phyloP scores from a whole-genome alignment of 257 asterid genomes.

The Solanum megistacrolobum region DNA sequence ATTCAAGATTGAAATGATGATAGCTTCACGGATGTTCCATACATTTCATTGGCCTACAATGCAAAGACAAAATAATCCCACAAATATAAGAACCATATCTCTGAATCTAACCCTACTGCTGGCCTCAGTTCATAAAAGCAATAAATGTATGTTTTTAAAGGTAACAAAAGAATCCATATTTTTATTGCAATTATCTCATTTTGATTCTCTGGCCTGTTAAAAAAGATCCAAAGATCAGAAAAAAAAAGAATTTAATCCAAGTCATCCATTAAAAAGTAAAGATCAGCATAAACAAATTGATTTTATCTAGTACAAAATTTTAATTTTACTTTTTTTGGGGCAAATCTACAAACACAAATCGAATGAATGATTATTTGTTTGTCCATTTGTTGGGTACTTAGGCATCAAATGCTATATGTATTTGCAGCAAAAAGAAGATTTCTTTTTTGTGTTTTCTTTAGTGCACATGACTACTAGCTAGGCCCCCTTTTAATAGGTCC shows the following conservation, averaged over 20 bases:
- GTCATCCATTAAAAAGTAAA: neutral
- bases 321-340: neutral
- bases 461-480: neutral
- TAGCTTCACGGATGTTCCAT: slow-evolving; percentile 1
- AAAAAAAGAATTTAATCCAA: neutral
- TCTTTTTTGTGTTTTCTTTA: neutral
- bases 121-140: slow-evolving; percentile 22
- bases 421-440: neutral
- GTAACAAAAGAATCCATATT: slow-evolving; percentile 3
- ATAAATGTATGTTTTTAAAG: neutral
- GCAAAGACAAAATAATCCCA: slow-evolving; percentile 34
- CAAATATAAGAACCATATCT: slow-evolving; percentile 16
- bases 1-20: slow-evolving; percentile 15
- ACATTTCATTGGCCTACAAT: slow-evolving; percentile 9
- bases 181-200: neutral
- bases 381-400: slow-evolving; percentile 4
- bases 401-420: neutral
- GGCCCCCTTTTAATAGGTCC: slow-evolving; percentile 31
- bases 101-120: slow-evolving; percentile 32
- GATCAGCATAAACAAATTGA: neutral
- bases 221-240: neutral
- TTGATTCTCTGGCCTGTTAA: neutral
- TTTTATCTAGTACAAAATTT: neutral
- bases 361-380: slow-evolving; percentile 1
- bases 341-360: neutral